Conservation (phyloP, 805 yeast genomes). For the Kluyveromyces siamensis region DNA sequence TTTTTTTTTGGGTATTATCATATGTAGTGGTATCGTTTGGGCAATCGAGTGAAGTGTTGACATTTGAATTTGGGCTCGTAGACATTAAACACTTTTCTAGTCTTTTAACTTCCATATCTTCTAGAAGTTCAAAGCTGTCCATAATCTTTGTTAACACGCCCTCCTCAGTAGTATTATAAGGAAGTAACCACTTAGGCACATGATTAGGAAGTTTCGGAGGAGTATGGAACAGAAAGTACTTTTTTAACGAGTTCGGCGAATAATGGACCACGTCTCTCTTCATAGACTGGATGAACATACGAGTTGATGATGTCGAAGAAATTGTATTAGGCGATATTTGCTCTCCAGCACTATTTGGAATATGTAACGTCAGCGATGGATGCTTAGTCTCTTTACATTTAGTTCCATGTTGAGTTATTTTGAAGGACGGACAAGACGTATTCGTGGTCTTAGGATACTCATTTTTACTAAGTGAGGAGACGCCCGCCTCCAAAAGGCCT, state of each 20-base stretch:
- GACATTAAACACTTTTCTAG: slow-evolving; percentile 19
- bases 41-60: background rate
- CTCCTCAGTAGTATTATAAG: slow-evolving; percentile 9
- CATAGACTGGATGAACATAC: slow-evolving; percentile 24
- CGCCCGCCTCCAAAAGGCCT: slow-evolving; percentile 4
- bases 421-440: background rate
- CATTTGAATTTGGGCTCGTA: background rate
- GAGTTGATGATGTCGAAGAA: slow-evolving; percentile 12
- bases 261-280: slow-evolving; percentile 26
- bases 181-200: slow-evolving; percentile 29
- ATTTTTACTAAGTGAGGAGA: background rate
- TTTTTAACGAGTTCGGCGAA: slow-evolving; percentile 25
- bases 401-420: background rate
- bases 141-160: slow-evolving; percentile 23
- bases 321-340: slow-evolving; percentile 10
- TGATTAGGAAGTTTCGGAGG: slow-evolving; percentile 15
- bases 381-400: background rate
- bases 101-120: slow-evolving; percentile 26
- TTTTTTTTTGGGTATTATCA: background rate
- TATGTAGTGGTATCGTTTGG: background rate
- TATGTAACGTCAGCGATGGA: slow-evolving; percentile 1
- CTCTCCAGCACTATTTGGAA: background rate
- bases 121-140: slow-evolving; percentile 28
- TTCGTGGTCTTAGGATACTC: background rate
- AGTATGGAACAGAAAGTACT: slow-evolving; percentile 21